These are phyloP conservation scores for Sphenostylis stenocarpa DNA, from an alignment of 306 rosid species.

Conservation along the genomic window DNA sequence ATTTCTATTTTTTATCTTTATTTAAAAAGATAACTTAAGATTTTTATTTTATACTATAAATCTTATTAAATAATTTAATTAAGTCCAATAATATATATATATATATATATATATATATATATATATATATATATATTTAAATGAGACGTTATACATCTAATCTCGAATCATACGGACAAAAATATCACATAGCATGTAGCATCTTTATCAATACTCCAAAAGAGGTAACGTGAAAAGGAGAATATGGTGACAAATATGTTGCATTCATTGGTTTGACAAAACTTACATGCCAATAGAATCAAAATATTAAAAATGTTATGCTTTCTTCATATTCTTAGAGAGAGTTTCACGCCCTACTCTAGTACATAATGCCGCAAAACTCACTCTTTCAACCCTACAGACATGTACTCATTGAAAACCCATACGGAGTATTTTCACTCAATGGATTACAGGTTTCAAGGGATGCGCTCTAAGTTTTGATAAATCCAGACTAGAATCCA, in stretches of 20 bases:
- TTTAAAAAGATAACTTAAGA: too few relatives aligned
- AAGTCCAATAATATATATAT: too few relatives aligned
- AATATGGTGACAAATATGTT: background rate
- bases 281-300: slow-evolving; percentile 13
- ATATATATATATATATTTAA: too few relatives aligned
- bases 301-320: background rate
- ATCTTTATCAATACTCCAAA: too few relatives aligned
- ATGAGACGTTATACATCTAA: too few relatives aligned
- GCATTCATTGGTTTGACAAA: slow-evolving; percentile 5
- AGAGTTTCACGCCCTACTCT: background rate
- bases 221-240: too few relatives aligned
- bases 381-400: background rate
- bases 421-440: slow-evolving; percentile 35
- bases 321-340: slow-evolving; percentile 1
- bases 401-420: slow-evolving; percentile 2
- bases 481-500: slow-evolving; percentile 78
- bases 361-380: background rate
- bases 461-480: slow-evolving; percentile 91
- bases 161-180: too few relatives aligned
- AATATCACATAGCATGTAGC: too few relatives aligned
- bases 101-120: too few relatives aligned
- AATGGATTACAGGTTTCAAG: slow-evolving; percentile 82
- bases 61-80: too few relatives aligned
- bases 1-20: too few relatives aligned
- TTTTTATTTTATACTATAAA: too few relatives aligned